Evolutionary conservation across 768 basidiomycete species (phyloP).

Genomic region (Rhizopogon salebrosus): DNA sequence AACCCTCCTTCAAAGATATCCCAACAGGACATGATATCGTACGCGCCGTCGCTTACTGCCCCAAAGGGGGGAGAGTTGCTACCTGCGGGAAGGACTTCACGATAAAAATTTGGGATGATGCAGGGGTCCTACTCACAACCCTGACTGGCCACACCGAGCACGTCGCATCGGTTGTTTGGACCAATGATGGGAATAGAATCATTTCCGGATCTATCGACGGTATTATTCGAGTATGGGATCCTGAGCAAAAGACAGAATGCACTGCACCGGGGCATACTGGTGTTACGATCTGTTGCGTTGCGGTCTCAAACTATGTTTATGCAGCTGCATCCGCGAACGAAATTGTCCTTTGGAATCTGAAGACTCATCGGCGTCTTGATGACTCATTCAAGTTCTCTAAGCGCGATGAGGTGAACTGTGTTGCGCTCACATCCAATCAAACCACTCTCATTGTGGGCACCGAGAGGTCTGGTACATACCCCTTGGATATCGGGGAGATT

Average conservation of each 20-base stretch:
- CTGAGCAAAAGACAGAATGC: no score
- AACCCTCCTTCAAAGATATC: background rate
- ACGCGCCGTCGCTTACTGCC: conserved; percentile 20
- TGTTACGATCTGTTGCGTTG: background rate
- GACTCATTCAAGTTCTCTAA: background rate
- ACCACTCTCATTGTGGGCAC: background rate
- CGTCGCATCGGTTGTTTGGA: background rate
- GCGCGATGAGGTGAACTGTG: background rate
- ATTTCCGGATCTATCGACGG: background rate
- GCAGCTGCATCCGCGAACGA: background rate
- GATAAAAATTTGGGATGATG: conserved; percentile 16
- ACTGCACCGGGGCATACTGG: background rate
- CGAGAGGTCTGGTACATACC: background rate
- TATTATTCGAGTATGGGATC: conserved; percentile 1
- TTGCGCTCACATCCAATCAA: background rate
- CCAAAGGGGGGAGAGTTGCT: conserved; percentile 12
- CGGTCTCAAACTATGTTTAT: background rate
- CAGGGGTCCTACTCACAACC: background rate
- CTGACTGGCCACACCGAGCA: background rate
- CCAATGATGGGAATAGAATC: background rate
- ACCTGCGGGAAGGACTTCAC: conserved; percentile 16
- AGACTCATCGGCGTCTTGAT: background rate
- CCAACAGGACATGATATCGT: conserved; percentile 9
- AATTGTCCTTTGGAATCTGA: background rate
- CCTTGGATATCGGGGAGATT: background rate